Evolutionary conservation across 441 rosid species (phyloP), one percentile per base, ranked within the genome.

Genomic region (Adansonia rubrostipa): DNA sequence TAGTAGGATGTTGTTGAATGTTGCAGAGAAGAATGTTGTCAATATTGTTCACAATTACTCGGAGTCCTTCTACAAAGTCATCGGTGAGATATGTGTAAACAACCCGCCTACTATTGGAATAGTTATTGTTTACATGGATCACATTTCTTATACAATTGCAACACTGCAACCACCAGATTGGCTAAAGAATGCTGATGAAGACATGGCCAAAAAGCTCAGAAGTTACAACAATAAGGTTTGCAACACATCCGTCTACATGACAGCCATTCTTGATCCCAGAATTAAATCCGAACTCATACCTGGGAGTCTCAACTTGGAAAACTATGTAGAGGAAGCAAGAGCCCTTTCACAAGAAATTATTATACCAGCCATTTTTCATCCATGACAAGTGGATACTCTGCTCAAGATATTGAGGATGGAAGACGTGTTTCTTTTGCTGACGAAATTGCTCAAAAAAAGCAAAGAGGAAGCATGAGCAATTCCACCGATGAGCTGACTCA

Each of bases 51-150:
- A 92, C 74, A 77, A 71, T 28, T 93, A 90, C 89, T 89, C 93
- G 81, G 96, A 95, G 81, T 89, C 93, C 75, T 95, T 95, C 80
- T 86, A 93, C 86, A 95, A 92, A 82, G 90, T 97, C 69, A 95
- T 97, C 10, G 86, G 84, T 57, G 86, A 95, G 82, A 92, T 95
- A 82, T 92, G 96, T 84, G 85, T 88, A 22, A 90, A 83, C 86
- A 91, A 88, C 81, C 87, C 92, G 51, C 92, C 90, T 60, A 92
- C 98, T 0, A 81, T 95, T 22, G 99, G 97, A 77, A 80, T 95
- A 81, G 89, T 92, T 83, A 92, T 93, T 60, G 92, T 95, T 88
- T 93, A 93, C 85, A 95, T 95, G 98, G 99, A 95, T 82, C 92
- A 95, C 83, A 89, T 95, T 67, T 90, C 94, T 8, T 96, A 95